Base-by-base conservation (phyloP, 176 grass and related monocot genomes). In the Cenchrus americanus region DNA sequence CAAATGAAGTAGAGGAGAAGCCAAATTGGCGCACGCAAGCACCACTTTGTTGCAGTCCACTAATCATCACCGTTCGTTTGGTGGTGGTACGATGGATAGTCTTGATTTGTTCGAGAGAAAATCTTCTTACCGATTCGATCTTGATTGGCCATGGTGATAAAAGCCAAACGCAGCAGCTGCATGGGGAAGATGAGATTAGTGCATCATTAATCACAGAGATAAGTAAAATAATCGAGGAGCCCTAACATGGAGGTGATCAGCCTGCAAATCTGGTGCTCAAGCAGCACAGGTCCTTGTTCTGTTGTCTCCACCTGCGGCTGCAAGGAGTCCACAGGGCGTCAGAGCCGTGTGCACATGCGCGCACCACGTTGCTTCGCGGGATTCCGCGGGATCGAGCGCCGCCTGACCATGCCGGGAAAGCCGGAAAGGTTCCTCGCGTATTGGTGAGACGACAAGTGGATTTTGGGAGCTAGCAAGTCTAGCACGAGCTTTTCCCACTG, bases 321-420 rank as follows among this genome's bases (percentile, higher is more conserved):
- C n/a, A n/a, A 48, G 18, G 77, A 67, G 5, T 52, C 78, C 18
- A 37, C 23, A 55, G 13, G 78, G 15, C 30, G 62, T 53, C 77
- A 79, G 77, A 79, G 77, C 17, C 61, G 61, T 67, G 76, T n/a
- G 77, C 78, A 67, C 62, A 67, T 80, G 78, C 62, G 14, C 64
- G 48, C 32, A 40, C 78, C 78, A 69, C 50, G 78, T 63, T 69
- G 32, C 63, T 48, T 66, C 26, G 27, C 62, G 19, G 44, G 62
- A n/a, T 51, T 51, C 46, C 17, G 47, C 48, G 22, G 47, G 59
- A 62, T 17, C 57, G 34, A 14, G 47, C 27, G 21, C 62, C 78
- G 65, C 27, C 62, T 67, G 27, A 40, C 27, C n/a, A 53, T 22
- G 30, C 21, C 21, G 63, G 48, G 48, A 80, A 80, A 37, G 34